Evolutionary conservation across 1,284 basidiomycete species (phyloP), one percentile per base, ranked within the genome.

Genomic region (Moniliophthora roreri): DNA sequence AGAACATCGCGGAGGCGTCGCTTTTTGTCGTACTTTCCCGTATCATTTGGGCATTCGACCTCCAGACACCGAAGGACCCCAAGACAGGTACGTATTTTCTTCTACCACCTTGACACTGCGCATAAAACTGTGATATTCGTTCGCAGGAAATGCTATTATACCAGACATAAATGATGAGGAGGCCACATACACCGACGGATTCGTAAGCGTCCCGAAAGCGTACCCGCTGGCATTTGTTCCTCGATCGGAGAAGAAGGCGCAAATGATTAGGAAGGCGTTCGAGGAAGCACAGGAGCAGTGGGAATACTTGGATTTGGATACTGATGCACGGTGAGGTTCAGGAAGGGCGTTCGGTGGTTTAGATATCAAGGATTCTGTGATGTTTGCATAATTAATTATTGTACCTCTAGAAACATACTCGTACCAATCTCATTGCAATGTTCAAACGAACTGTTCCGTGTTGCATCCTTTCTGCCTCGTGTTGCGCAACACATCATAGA

Each of bases 11-110:
- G 1, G 66, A 69, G 48, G 61, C 65, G 3, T 66, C 67, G 23
- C 60, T 67, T 10, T 67, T 67, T 55, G 65, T 67, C 42, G 60
- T 63, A 7, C 58, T 65, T 26, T 55, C 65, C 32, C 58, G 65
- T 32, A 50, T 69, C 35, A 51, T 69, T 11, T 67, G 66, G 66
- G 66, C 59, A 7, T 48, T 67, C 46, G 61, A 66, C 50, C 62
- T 68, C 49, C 45, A 57, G 36, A 58, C 62, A 8, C 61, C 60
- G 23, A 57, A 40, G n/a, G 62, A 66, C 49, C 55, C 60, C 4
- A 53, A 58, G 35, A 63, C 66, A 3, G n/a, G n/a, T n/a, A n/a
- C n/a, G n/a, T n/a, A n/a, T n/a, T n/a, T n/a, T n/a, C n/a, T n/a
- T n/a, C n/a, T n/a, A n/a, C n/a, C n/a, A n/a, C n/a, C n/a, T n/a